phyloP scores from a whole-genome alignment of 345 rosid genomes.

The Gossypium sturtianum region DNA sequence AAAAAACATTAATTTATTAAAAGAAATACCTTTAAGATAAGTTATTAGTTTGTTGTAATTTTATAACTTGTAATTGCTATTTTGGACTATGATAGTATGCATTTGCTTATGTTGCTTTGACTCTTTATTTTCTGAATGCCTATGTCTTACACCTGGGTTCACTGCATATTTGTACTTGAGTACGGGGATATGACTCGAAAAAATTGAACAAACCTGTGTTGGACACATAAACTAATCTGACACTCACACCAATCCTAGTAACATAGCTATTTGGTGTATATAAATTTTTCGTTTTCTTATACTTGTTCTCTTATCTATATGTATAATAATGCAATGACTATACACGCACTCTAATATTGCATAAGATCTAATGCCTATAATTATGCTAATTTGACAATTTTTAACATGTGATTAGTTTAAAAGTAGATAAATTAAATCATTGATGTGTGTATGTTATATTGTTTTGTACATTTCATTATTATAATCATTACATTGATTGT shows the following conservation, averaged over 20 bases:
- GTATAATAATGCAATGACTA: not conserved
- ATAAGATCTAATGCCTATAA: too few species aligned
- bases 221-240: not conserved
- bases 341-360: conserved; percentile 19
- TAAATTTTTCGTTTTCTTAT: not conserved
- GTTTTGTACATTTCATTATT: too few species aligned
- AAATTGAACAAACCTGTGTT: too few species aligned
- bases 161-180: not conserved
- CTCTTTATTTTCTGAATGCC: not conserved
- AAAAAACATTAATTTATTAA: too few species aligned
- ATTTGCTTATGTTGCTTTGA: not conserved
- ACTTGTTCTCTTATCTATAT: not conserved
- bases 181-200: not conserved
- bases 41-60: not conserved
- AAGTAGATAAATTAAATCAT: too few species aligned
- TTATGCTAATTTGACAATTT: too few species aligned
- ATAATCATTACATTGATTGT: too few species aligned
- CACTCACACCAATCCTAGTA: not conserved
- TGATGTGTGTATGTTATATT: too few species aligned
- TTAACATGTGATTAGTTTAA: too few species aligned
- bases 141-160: too few species aligned
- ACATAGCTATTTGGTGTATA: not conserved
- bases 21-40: not conserved
- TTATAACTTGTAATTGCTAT: not conserved
- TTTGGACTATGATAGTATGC: not conserved